phyloP scores from a whole-genome alignment of 2,329 filamentous ascomycete species.

The Pyrenochaeta sp. region DNA sequence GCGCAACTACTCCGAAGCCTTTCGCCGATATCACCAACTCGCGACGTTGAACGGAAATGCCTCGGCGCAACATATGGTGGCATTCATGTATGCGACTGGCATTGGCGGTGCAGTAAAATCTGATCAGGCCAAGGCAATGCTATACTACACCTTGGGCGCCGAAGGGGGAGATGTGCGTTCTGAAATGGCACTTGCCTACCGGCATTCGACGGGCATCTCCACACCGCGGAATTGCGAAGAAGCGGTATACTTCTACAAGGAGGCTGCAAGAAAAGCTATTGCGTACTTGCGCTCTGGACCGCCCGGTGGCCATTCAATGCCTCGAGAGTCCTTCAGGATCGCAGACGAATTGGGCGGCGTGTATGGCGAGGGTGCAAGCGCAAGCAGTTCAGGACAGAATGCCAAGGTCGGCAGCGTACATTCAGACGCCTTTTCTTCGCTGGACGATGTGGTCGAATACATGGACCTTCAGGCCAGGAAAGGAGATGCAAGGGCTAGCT shows the following conservation, averaged over 20 bases:
- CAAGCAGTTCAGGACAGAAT: conserved; percentile 83
- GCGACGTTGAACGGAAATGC: conserved; percentile 81
- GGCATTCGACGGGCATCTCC: conserved; percentile 84
- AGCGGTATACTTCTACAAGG: conserved; percentile 88
- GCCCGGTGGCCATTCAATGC: conserved; percentile 82
- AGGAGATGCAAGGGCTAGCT: conserved; percentile 85
- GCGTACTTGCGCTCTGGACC: conserved; percentile 87
- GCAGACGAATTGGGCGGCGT: conserved; percentile 91
- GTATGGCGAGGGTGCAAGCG: conserved; percentile 94
- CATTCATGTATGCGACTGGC: conserved; percentile 93
- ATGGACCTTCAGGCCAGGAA: conserved; percentile 89
- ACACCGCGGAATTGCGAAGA: conserved; percentile 85
- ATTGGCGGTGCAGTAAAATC: conserved; percentile 80
- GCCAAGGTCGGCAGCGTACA: conserved; percentile 75
- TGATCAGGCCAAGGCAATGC: conserved; percentile 88
- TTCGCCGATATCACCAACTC: conserved; percentile 80
- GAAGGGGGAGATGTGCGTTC: conserved; percentile 81
- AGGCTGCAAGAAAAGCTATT: conserved; percentile 91
- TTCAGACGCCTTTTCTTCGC: conserved; percentile 81
- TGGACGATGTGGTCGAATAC: conserved; percentile 95
- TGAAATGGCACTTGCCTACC: conserved; percentile 91
- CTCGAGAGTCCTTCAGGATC: conserved; percentile 80
- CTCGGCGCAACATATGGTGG: conserved; percentile 94
- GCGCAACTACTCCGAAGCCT: conserved; percentile 79
- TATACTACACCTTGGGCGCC: conserved; percentile 95